Conservation (phyloP, 2,329 filamentous ascomycete species). For the Xylariomycetidae sp. region DNA sequence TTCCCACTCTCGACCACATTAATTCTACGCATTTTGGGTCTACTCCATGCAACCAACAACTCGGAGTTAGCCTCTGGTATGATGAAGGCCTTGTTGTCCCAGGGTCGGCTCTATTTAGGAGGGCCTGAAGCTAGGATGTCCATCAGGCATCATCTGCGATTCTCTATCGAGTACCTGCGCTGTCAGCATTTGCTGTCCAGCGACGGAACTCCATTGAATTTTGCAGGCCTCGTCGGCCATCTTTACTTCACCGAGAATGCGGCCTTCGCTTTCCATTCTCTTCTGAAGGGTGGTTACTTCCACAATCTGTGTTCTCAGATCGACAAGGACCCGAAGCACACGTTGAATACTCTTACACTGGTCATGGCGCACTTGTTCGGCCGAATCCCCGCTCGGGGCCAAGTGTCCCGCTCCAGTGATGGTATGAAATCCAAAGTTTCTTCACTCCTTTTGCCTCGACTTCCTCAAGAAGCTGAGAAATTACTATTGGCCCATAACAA, state of each 20-base stretch:
- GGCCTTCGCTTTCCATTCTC: constrained; percentile 70
- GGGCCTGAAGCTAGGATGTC: constrained; percentile 63
- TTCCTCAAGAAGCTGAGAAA: constrained; percentile 53
- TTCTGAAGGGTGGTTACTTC: constrained; percentile 69
- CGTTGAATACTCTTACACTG: constrained; percentile 53
- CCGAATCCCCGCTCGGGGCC: constrained; percentile 42
- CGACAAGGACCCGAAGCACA: constrained; percentile 34
- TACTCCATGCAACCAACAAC: constrained; percentile 62
- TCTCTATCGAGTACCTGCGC: constrained; percentile 75
- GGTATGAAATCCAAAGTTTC: constrained; percentile 56
- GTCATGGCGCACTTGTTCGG: constrained; percentile 69
- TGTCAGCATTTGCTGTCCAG: constrained; percentile 61
- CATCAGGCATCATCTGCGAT: constrained; percentile 71
- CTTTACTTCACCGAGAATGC: constrained; percentile 74
- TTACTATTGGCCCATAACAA: constrained; percentile 60
- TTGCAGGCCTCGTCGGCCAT: constrained; percentile 65
- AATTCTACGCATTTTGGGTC: constrained; percentile 62
- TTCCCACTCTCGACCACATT: constrained; percentile 74
- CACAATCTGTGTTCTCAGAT: constrained; percentile 55
- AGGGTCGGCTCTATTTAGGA: constrained; percentile 66
- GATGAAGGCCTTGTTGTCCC: constrained; percentile 63
- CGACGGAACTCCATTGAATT: constrained; percentile 63
- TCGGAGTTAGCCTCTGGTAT: constrained; percentile 57
- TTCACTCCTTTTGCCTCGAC: constrained; percentile 57
- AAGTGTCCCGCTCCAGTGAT: constrained; percentile 28